Evolutionary conservation across 805 yeast species (phyloP).

Genomic region (Tetrapisispora pingtungensis): DNA sequence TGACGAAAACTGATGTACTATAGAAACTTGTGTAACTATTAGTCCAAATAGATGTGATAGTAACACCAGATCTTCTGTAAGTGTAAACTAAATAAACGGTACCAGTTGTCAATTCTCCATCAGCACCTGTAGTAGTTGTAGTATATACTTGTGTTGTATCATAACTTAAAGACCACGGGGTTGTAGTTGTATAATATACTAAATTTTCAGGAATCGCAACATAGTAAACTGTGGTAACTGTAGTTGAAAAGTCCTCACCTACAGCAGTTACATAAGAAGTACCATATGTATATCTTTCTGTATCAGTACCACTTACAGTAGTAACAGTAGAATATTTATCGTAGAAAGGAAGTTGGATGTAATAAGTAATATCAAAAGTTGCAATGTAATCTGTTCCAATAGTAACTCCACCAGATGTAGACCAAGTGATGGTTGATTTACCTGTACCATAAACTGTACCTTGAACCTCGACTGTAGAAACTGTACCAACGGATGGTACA

Average conservation of each 20-base stretch:
- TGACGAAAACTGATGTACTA: not conserved
- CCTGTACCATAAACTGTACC: not conserved
- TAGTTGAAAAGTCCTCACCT: not conserved
- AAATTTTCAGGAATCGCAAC: not conserved
- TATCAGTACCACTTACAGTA: not conserved
- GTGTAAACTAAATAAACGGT: not conserved
- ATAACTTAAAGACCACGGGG: not conserved
- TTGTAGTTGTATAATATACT: not conserved
- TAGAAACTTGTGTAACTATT: constrained; percentile 2
- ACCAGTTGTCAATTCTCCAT: not conserved
- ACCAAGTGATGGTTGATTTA: not conserved
- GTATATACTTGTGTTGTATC: not conserved
- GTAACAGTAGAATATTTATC: not conserved
- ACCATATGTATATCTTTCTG: not conserved
- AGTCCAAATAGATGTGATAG: constrained; percentile 4
- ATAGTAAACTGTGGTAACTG: not conserved
- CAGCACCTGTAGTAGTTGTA: constrained; percentile 1
- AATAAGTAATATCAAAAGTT: not conserved
- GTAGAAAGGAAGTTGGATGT: not conserved
- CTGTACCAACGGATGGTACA: not conserved
- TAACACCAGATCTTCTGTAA: not conserved
- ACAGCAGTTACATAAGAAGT: not conserved
- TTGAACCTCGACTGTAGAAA: not conserved
- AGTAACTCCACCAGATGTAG: not conserved
- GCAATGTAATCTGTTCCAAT: not conserved